Evolutionary conservation across 805 yeast genomes (phyloP), one percentile per base, ranked within the genome.

Genomic region (Candida ovalis): DNA sequence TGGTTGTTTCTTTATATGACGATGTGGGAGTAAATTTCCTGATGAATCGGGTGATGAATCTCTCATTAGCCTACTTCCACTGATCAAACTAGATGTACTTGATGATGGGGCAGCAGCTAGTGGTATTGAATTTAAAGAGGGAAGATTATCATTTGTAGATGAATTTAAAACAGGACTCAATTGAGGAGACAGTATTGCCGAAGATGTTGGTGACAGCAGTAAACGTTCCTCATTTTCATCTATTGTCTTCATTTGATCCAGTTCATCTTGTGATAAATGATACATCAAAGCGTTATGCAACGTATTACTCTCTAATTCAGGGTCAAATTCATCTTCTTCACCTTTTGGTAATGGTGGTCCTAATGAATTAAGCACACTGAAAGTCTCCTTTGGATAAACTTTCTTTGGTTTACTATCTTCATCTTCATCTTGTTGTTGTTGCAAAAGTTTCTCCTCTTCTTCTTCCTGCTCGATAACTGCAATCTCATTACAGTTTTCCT

Each of bases 261-360:
- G 24, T 22, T 58, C 60, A 25, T 54, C 56, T 19, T 50, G 47
- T 2, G 61, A 50, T 3, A 60, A 40, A 2, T 59, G 61, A 42
- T 62, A 66, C 48, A 63, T 47, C 46, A 62, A 39, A 2, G 70
- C 58, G 45, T 66, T 66, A 41, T 53, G 46, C 23, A 58, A 42
- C 0, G 70, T 66, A 45, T 66, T 66, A 19, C 59, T 50, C 42
- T 57, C 49, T 1, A 69, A 61, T 37, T 60, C 67, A 1, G 52
- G 53, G 40, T 62, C 66, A 3, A 52, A 54, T 4, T 52, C 58
- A 19, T 57, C 48, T 22, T 57, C 62, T 23, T 24, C 40, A 25
- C 33, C 45, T 21, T 32, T 39, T 12, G 30, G 37, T 32, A 39
- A 12, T 12, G 37, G 39, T 19, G 23, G 24, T 9, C 47, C 47